A percentile compares a stretch with the other conserved stretches of the same genome.
These are phyloP conservation scores for Entomortierella beljakovae DNA, from an alignment of 192 early-diverging fungal genomes.

Conservation along the genomic window DNA sequence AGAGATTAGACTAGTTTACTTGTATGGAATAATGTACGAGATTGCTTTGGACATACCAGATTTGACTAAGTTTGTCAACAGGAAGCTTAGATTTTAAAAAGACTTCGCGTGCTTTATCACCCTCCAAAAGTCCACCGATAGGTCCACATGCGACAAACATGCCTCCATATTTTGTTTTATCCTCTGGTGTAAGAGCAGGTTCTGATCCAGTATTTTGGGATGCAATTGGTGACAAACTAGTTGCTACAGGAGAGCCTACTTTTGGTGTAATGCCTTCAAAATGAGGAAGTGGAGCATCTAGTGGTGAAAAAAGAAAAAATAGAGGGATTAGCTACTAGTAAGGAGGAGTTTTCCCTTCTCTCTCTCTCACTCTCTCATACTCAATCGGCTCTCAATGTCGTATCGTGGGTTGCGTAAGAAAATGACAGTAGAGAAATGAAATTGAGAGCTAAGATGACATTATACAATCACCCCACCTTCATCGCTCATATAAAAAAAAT, in stretches of 20 bases:
- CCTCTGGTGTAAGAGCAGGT: conserved; percentile 30
- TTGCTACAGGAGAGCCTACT: conserved; percentile 2
- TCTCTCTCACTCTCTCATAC: too few relatives aligned
- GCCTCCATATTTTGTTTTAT: conserved; percentile 48
- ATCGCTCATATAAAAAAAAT: too few relatives aligned
- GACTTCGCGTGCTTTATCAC: conserved; percentile 77
- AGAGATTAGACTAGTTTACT: neutral
- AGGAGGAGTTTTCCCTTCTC: neutral
- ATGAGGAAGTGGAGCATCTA: conserved; percentile 66
- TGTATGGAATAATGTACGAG: too few relatives aligned
- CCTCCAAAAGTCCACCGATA: conserved; percentile 59
- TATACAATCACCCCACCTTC: too few relatives aligned
- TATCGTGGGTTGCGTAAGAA: too few relatives aligned
- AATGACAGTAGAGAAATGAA: neutral
- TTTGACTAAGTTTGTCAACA: conserved; percentile 76
- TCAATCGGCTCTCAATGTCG: conserved; percentile 3
- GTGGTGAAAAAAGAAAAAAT: neutral
- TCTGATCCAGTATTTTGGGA: conserved; percentile 37
- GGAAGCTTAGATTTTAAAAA: conserved; percentile 87
- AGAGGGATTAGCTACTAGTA: neutral
- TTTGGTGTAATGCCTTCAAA: conserved; percentile 64
- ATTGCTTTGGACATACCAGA: conserved; percentile 82
- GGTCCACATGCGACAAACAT: conserved; percentile 51
- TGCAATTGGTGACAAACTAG: conserved; percentile 4
- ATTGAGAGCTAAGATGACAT: conserved; percentile 5